Evolutionary conservation across 371 early-diverging fungal genomes (phyloP).

Genomic region (Synchytrium microbalum): DNA sequence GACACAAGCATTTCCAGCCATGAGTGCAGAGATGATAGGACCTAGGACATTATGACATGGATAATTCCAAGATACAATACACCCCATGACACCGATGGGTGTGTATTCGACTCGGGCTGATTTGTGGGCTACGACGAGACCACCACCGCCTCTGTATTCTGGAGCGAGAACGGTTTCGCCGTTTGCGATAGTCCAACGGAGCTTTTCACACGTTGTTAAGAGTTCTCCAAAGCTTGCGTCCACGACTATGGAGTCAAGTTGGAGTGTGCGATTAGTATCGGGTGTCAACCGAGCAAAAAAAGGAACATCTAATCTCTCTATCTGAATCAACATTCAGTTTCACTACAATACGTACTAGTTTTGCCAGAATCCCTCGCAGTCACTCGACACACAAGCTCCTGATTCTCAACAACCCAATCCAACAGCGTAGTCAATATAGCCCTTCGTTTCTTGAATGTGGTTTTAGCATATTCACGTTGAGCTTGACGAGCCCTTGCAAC

Average conservation of each 20-base stretch:
- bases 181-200: constrained; percentile 73
- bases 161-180: constrained; percentile 63
- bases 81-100: constrained; percentile 22
- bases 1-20: constrained; percentile 77
- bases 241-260: constrained; percentile 41
- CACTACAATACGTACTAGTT: constrained; percentile 43
- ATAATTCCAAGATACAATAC: constrained; percentile 23
- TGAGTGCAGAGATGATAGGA: constrained; percentile 73
- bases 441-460: constrained; percentile 67
- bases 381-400: constrained; percentile 66
- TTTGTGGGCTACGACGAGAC: constrained; percentile 71
- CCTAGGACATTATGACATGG: constrained; percentile 73
- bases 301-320: neutral
- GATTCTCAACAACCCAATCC: constrained; percentile 66
- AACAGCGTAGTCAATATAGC: constrained; percentile 63
- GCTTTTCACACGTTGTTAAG: constrained; percentile 67
- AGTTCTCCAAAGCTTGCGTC: constrained; percentile 82
- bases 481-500: constrained; percentile 54
- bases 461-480: constrained; percentile 61
- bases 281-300: constrained; percentile 2
- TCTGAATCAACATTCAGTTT: no score
- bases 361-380: constrained; percentile 80
- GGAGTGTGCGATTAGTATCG: neutral
- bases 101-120: constrained; percentile 60
- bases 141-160: constrained; percentile 55